Percentiles rank a stretch among this genome's conserved stretches.
Conservation (phyloP, 1,139 yeast species). For the Debaryomycetaceae sp. region DNA sequence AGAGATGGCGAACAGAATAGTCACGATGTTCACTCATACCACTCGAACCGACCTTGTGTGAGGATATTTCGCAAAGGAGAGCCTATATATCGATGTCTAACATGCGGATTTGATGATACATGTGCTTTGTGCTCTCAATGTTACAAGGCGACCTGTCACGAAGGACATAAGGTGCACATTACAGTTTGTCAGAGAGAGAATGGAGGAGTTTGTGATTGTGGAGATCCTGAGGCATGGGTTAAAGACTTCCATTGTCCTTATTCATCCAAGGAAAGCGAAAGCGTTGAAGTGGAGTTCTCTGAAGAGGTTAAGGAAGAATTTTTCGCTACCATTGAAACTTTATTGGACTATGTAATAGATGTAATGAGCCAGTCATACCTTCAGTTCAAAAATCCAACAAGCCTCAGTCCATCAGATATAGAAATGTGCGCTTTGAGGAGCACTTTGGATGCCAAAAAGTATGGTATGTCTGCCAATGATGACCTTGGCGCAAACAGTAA, state of each 20-base stretch:
- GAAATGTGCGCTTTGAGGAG: constrained; percentile 25
- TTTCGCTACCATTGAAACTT: constrained; percentile 45
- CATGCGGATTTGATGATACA: constrained; percentile 83
- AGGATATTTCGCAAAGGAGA: constrained; percentile 78
- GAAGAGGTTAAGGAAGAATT: constrained; percentile 31
- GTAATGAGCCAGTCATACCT: constrained; percentile 51
- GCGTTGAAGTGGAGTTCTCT: constrained; percentile 24
- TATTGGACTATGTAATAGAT: constrained; percentile 75
- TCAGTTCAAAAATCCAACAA: constrained; percentile 28
- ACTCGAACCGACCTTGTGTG: constrained; percentile 74
- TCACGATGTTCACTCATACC: constrained; percentile 45
- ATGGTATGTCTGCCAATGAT: constrained; percentile 19
- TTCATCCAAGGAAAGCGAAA: constrained; percentile 15
- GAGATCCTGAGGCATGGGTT: constrained; percentile 62
- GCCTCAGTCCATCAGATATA: constrained; percentile 18
- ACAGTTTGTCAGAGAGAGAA: constrained; percentile 74
- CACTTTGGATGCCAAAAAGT: constrained; percentile 29
- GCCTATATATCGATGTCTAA: constrained; percentile 77
- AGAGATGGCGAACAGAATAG: constrained; percentile 20
- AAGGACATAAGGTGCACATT: constrained; percentile 72
- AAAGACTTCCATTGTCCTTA: constrained; percentile 36
- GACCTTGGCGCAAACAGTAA: constrained; percentile 43
- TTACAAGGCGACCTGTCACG: constrained; percentile 66
- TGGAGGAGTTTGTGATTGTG: constrained; percentile 81
- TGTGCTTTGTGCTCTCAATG: constrained; percentile 84